Evolutionary conservation across 495 filamentous ascomycete species (phyloP), one percentile per base, ranked within the genome.

Genomic region (Polyplosphaeria fusca): DNA sequence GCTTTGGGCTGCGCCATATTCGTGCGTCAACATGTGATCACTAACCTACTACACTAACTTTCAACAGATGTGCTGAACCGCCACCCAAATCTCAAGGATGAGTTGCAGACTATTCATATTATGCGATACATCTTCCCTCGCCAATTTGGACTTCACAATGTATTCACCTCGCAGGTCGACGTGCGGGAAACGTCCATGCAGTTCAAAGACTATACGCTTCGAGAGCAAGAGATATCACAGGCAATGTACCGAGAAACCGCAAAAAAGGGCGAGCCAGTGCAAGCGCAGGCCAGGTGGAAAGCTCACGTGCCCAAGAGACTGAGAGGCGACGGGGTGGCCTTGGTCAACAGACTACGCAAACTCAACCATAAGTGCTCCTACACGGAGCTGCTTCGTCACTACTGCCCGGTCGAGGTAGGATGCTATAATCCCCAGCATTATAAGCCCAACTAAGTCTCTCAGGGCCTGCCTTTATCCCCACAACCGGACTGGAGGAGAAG

Each of bases 41-140:
- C 18, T 32, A n/a, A 16, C 28, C n/a, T 11, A 27, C 13, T 25
- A 23, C 11, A 41, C 47, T 59, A 13, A 65, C 47, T 38, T 23
- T 14, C 2, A 23, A 2, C 47, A 96, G 91, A 98, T 73, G 86
- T 91, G 1, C 72, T 98, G 16, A 95, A 91, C 69, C 85, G 91
- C 1, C 88, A 80, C 64, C 72, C 78, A 0, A 72, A 80, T 28
- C 49, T 68, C 4, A 64, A 73, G 5, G 76, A 79, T 45, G 67
- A 68, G n/a, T 61, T 72, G 2, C 77, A 86, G 47, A 87, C 83
- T 0, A 64, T 85, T 5, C 88, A 86, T 55, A 72, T 96, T 23
- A 81, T 95, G 81, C 90, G 89, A 72, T 92, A 98, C 69, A 83
- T 98, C 1, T 98, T 98, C 60, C 93, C 93, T 26, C 78, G 86